Conservation (phyloP, 208 protist species). For the Acanthamoeba royreba region DNA sequence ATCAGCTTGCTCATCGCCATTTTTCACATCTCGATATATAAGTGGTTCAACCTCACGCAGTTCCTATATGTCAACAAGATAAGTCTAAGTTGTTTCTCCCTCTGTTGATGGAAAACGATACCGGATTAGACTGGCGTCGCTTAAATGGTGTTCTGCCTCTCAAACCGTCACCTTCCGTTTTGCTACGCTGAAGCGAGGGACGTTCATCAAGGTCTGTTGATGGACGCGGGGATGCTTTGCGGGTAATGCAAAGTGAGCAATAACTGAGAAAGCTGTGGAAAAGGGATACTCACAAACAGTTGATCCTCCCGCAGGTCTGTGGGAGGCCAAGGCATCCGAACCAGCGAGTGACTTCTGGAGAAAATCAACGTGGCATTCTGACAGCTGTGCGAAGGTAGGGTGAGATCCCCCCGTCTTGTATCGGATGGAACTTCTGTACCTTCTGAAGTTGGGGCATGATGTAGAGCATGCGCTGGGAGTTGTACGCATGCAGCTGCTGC, state of each 20-base stretch:
- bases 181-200: neutral
- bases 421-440: neutral
- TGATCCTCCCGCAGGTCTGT: too few species aligned
- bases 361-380: neutral
- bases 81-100: neutral
- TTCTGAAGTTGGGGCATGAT: slow-evolving; percentile 43
- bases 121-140: neutral
- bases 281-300: too few species aligned
- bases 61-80: neutral
- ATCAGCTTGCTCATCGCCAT: neutral
- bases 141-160: neutral
- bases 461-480: slow-evolving; percentile 25
- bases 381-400: neutral
- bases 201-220: neutral
- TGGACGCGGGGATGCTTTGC: too few species aligned
- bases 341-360: neutral
- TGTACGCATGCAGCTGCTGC: slow-evolving; percentile 2
- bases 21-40: neutral
- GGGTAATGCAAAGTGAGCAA: too few species aligned
- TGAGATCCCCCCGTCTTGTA: neutral
- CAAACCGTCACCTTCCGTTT: neutral
- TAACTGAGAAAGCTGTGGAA: too few species aligned
- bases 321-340: neutral
- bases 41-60: neutral
- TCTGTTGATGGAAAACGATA: neutral